These are phyloP conservation scores for Penicillium coffeae DNA, from an alignment of 495 filamentous ascomycete species.

Conservation along the genomic window DNA sequence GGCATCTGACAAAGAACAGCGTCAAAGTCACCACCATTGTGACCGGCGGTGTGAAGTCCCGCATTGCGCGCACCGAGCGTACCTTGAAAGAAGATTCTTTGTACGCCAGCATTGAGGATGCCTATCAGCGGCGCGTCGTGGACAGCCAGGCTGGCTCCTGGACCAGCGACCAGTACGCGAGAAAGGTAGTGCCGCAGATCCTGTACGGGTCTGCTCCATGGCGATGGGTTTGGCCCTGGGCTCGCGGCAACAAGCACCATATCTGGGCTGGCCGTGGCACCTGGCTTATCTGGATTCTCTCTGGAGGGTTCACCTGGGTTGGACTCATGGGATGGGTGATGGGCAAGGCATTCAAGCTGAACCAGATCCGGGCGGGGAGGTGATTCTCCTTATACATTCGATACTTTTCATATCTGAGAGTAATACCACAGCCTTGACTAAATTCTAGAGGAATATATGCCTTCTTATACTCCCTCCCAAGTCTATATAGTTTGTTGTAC, in stretches of 20 bases:
- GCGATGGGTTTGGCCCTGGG: slow-evolving; percentile 48
- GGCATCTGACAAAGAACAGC: slow-evolving; percentile 10
- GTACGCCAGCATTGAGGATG: slow-evolving; percentile 48
- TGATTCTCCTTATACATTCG: too few species aligned
- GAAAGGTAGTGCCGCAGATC: slow-evolving; percentile 52
- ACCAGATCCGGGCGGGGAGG: slow-evolving; percentile 24
- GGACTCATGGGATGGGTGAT: slow-evolving; percentile 40
- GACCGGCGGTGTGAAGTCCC: slow-evolving; percentile 59
- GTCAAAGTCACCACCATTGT: slow-evolving; percentile 55
- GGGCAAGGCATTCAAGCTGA: slow-evolving; percentile 46
- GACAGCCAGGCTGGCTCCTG: slow-evolving; percentile 58
- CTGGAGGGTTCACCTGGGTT: slow-evolving; percentile 39
- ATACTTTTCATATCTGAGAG: not conserved
- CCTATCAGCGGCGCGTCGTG: slow-evolving; percentile 48
- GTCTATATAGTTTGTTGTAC: not conserved
- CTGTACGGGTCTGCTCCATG: slow-evolving; percentile 43
- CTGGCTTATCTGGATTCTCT: slow-evolving; percentile 46
- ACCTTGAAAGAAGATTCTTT: slow-evolving; percentile 44
- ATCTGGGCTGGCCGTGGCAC: slow-evolving; percentile 54
- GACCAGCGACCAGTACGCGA: slow-evolving; percentile 50
- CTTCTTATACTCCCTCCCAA: too few species aligned
- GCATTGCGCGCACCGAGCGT: slow-evolving; percentile 52
- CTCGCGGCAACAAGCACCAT: slow-evolving; percentile 39
- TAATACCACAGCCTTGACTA: too few species aligned
- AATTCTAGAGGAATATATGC: too few species aligned